phyloP scores from a whole-genome alignment of 164 flowering plant species.

The Aristolochia californica region DNA sequence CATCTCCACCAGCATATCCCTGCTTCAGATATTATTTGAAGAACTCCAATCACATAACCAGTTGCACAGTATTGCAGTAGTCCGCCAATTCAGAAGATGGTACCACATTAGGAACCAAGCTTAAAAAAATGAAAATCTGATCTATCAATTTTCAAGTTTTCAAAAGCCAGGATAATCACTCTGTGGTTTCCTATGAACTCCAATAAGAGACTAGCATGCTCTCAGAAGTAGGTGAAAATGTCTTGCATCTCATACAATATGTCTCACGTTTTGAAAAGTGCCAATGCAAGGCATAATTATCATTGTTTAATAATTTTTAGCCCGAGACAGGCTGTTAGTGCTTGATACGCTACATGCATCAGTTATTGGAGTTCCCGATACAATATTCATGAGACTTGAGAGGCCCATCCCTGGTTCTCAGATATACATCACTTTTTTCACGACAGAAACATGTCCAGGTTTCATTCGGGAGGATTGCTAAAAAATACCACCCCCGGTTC shows the following conservation, averaged over 20 bases:
- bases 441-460: too few species aligned
- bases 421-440: too few species aligned
- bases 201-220: not conserved
- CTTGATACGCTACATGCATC: too few species aligned
- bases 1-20: constrained; percentile 98
- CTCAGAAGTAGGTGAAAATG: not conserved
- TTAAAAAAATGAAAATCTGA: not conserved
- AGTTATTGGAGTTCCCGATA: too few species aligned
- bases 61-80: not conserved
- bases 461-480: too few species aligned
- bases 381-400: too few species aligned
- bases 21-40: too few species aligned
- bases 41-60: not conserved
- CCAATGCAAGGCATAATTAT: not conserved
- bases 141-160: not conserved
- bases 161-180: not conserved
- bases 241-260: not conserved
- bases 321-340: too few species aligned
- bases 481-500: too few species aligned
- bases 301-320: not conserved
- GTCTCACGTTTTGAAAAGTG: not conserved
- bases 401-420: too few species aligned
- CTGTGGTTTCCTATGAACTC: not conserved
- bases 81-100: not conserved
- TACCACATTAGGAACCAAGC: not conserved